A percentile compares a stretch with the other conserved stretches of the same genome.
Evolutionary conservation across 345 rosid genomes (phyloP).

Genomic region (Triadica sebifera): DNA sequence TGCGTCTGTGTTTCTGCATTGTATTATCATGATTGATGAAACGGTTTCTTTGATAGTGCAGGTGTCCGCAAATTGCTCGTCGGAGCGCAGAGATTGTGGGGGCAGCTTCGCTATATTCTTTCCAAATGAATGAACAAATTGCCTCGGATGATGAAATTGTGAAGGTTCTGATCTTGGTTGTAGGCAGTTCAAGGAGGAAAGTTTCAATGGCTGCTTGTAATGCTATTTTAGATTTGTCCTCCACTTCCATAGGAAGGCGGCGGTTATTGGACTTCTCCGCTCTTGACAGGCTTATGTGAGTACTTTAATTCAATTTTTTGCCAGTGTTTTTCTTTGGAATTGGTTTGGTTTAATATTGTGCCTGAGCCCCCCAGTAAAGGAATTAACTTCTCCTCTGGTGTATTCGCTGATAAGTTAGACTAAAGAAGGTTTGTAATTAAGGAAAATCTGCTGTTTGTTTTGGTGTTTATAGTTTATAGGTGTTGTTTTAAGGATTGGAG

Average conservation of each 20-base stretch:
- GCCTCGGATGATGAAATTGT: constrained; percentile 39
- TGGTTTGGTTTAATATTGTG: not conserved
- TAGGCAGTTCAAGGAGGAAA: constrained; percentile 21
- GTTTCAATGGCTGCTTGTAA: constrained; percentile 41
- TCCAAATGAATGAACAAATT: constrained; percentile 41
- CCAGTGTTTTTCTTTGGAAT: not conserved
- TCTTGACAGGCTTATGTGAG: constrained; percentile 45
- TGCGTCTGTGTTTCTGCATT: not conserved
- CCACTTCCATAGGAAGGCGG: constrained; percentile 42
- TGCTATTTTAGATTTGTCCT: constrained; percentile 50
- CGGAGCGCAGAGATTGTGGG: constrained; percentile 45
- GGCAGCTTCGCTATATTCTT: constrained; percentile 34
- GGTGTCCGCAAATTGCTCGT: constrained; percentile 28
- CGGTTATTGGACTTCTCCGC: constrained; percentile 41
- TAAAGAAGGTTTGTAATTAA: too few species aligned
- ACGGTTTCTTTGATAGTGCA: not conserved
- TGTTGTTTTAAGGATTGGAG: too few species aligned
- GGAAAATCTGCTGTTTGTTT: too few species aligned
- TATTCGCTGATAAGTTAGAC: not conserved
- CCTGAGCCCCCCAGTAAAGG: not conserved
- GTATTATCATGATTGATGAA: not conserved
- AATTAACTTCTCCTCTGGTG: not conserved
- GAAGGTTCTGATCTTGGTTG: constrained; percentile 30
- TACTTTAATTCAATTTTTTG: constrained; percentile 7
- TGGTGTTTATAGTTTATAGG: too few species aligned